Evolutionary conservation across 208 protist species (phyloP).

Genomic region (Leishmania gerbilli): DNA sequence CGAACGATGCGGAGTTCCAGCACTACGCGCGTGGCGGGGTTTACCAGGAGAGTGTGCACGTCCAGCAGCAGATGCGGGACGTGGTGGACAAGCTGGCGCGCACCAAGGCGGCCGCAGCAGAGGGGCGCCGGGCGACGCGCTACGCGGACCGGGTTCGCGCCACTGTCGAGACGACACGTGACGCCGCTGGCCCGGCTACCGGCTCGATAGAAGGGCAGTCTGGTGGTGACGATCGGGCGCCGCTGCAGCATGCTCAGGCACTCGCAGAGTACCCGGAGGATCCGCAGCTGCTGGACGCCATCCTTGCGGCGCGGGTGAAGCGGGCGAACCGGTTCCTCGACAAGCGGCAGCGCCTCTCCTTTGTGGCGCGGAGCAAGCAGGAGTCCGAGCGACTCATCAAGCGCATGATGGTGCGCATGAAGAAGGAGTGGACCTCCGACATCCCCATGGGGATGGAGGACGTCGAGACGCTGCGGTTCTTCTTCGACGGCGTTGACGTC

Average conservation of each 20-base stretch:
- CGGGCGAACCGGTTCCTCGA: conserved; percentile 41
- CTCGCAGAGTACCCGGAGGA: conserved; percentile 28
- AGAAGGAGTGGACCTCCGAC: conserved; percentile 41
- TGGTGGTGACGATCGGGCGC: conserved; percentile 19
- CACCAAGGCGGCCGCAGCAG: conserved; percentile 28
- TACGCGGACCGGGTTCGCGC: conserved; percentile 45
- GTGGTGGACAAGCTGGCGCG: conserved; percentile 51
- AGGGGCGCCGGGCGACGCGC: conserved; percentile 14
- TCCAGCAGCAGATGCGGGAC: conserved; percentile 44
- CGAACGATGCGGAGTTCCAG: conserved; percentile 42
- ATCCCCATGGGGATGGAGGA: conserved; percentile 72
- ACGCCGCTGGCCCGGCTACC: neutral
- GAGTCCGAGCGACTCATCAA: conserved; percentile 50
- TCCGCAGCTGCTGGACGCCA: conserved; percentile 34
- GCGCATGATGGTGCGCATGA: conserved; percentile 64
- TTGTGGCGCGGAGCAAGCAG: conserved; percentile 52
- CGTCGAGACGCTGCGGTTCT: conserved; percentile 55
- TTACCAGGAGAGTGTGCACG: conserved; percentile 28
- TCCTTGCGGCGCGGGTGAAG: conserved; percentile 27
- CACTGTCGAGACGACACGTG: conserved; percentile 29
- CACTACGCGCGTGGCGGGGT: conserved; percentile 26
- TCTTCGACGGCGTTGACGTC: conserved; percentile 71
- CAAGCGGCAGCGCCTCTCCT: conserved; percentile 35
- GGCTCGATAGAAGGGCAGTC: neutral
- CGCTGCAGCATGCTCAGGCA: conserved; percentile 14